Conservation (phyloP, 2,329 filamentous ascomycete species). For the Fusarium piperis region DNA sequence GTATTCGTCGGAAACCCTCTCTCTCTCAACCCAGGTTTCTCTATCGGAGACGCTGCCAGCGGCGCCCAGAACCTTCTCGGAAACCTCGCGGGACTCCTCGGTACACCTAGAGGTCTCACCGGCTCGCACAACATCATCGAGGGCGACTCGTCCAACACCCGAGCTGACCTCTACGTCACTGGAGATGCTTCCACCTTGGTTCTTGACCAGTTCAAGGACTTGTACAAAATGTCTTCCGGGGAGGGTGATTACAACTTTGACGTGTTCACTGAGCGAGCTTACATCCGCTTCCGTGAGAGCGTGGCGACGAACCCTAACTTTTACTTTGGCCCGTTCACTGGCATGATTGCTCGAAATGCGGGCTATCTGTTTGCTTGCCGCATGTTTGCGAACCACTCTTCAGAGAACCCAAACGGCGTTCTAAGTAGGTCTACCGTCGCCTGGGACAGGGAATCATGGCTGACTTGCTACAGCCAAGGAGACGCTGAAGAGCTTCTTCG, state of each 20-base stretch:
- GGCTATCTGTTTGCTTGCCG: conserved; percentile 16
- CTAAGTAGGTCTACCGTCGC: not conserved
- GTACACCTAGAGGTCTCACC: conserved; percentile 11
- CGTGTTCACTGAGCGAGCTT: not conserved
- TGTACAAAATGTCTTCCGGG: conserved; percentile 10
- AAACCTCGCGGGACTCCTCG: conserved; percentile 6
- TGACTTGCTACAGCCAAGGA: not conserved
- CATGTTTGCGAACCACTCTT: conserved; percentile 15
- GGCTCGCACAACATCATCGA: conserved; percentile 22
- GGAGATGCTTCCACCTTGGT: conserved; percentile 16
- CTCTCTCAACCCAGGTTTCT: conserved; percentile 13
- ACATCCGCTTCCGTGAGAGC: conserved; percentile 2
- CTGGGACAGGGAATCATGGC: fast-evolving
- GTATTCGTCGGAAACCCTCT: conserved; percentile 24
- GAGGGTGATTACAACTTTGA: conserved; percentile 22
- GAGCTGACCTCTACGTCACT: conserved; percentile 14
- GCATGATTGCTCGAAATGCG: conserved; percentile 17
- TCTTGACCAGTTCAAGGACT: conserved; percentile 1
- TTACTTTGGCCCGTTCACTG: conserved; percentile 20
- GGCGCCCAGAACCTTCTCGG: conserved; percentile 10
- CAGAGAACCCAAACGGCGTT: not conserved
- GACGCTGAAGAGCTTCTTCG: conserved; percentile 13
- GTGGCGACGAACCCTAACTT: conserved; percentile 17
- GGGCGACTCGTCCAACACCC: conserved; percentile 15
- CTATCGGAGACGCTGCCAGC: not conserved